Conservation (phyloP, 2,329 filamentous ascomycete genomes). For the Exophiala alcalophila region DNA sequence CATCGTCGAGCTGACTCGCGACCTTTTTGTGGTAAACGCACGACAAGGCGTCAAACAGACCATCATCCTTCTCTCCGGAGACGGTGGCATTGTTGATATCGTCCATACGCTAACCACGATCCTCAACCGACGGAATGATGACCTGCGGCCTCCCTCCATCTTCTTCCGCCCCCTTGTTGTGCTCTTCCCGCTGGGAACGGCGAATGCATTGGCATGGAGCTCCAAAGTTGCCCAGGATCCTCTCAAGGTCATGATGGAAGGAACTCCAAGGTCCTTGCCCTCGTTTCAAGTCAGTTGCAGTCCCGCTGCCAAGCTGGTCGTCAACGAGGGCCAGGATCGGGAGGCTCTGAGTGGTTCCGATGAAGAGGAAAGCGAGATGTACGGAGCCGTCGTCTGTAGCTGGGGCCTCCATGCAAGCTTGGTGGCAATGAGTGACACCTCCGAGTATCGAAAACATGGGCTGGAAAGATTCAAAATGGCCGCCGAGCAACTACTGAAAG, state of each 20-base stretch:
- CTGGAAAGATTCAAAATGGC: slow-evolving; percentile 79
- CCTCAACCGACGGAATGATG: slow-evolving; percentile 29
- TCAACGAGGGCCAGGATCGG: slow-evolving; percentile 47
- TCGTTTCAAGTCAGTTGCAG: slow-evolving; percentile 60
- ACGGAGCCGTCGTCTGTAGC: slow-evolving; percentile 80
- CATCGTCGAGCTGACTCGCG: slow-evolving; percentile 61
- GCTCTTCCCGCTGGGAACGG: slow-evolving; percentile 53
- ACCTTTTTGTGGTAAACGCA: slow-evolving; percentile 49
- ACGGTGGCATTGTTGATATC: slow-evolving; percentile 80
- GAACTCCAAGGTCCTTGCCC: slow-evolving; percentile 55
- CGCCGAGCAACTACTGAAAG: slow-evolving; percentile 60
- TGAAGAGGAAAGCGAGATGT: slow-evolving; percentile 35
- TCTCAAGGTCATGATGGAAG: slow-evolving; percentile 52
- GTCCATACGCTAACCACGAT: slow-evolving; percentile 61
- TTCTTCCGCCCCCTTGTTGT: slow-evolving; percentile 55
- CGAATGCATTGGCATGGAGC: slow-evolving; percentile 42
- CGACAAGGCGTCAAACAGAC: slow-evolving; percentile 52
- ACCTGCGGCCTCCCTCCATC: slow-evolving; percentile 25
- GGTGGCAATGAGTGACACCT: slow-evolving; percentile 86
- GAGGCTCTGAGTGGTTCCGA: slow-evolving; percentile 20
- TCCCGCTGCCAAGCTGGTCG: slow-evolving; percentile 49
- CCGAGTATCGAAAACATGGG: slow-evolving; percentile 73
- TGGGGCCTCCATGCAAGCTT: slow-evolving; percentile 88
- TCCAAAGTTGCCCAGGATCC: slow-evolving; percentile 26
- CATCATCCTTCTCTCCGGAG: slow-evolving; percentile 78